These are phyloP conservation scores for Venturia effusa DNA, from an alignment of 2,329 filamentous ascomycete species.

Conservation along the genomic window DNA sequence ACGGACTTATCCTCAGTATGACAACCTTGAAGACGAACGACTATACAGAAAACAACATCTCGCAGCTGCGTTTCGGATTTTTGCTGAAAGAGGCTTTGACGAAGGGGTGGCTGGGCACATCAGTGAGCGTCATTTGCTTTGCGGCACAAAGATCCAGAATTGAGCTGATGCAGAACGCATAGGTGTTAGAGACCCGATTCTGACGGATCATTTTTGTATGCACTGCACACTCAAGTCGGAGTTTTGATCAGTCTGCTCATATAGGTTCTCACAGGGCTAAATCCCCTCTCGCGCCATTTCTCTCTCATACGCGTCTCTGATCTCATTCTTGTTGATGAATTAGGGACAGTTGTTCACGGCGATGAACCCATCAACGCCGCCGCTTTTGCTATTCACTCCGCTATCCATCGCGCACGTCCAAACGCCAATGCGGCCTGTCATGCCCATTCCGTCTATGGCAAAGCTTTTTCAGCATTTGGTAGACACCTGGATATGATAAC, in stretches of 20 bases:
- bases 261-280: constrained; percentile 22
- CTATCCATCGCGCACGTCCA: constrained; percentile 26
- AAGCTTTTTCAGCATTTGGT: constrained; percentile 37
- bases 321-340: constrained; percentile 33
- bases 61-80: constrained; percentile 32
- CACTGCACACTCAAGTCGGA: too few species aligned
- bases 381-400: constrained; percentile 37
- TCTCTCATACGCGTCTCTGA: constrained; percentile 30
- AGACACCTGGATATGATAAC: constrained; percentile 37
- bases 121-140: constrained; percentile 15
- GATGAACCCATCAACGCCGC: constrained; percentile 35
- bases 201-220: constrained; percentile 28
- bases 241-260: too few species aligned
- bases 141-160: neutral
- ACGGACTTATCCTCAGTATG: constrained; percentile 32
- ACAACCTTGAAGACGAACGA: constrained; percentile 28
- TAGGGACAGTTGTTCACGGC: constrained; percentile 29
- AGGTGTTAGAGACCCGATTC: constrained; percentile 22
- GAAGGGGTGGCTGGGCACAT: constrained; percentile 37
- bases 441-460: constrained; percentile 36
- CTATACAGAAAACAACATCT: constrained; percentile 36
- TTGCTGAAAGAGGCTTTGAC: constrained; percentile 28
- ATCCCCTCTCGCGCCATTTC: constrained; percentile 36
- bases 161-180: constrained; percentile 17
- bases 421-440: constrained; percentile 33